Evolutionary conservation across 2,329 filamentous ascomycete species (phyloP).

Genomic region (Colletotrichum magnum): DNA sequence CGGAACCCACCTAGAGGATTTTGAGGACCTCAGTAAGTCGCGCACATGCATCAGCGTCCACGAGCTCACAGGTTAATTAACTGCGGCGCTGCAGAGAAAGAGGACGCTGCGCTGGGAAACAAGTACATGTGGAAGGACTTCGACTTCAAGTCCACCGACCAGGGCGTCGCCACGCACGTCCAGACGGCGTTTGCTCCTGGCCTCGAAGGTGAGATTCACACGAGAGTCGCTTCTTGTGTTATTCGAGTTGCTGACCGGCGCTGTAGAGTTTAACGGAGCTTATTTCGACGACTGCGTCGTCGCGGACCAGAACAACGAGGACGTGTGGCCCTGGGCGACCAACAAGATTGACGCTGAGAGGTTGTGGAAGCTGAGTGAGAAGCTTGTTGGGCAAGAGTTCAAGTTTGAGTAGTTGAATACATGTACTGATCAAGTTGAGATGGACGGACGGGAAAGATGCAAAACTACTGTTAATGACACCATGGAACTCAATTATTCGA

Average conservation of each 20-base stretch:
- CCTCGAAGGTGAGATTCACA: not conserved
- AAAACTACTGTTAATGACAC: too few relatives aligned
- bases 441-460: not conserved
- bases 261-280: conserved; percentile 43
- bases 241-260: not conserved
- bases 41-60: not conserved
- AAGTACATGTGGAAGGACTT: conserved; percentile 41
- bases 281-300: conserved; percentile 49
- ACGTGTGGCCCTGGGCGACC: conserved; percentile 47
- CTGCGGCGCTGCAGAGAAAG: conserved; percentile 13
- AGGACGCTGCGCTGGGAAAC: conserved; percentile 28
- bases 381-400: conserved; percentile 51
- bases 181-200: conserved; percentile 51
- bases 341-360: conserved; percentile 48
- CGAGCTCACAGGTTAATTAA: not conserved
- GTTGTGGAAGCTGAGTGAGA: conserved; percentile 52
- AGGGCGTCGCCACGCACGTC: conserved; percentile 48
- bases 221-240: not conserved
- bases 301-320: conserved; percentile 44
- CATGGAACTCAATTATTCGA: too few relatives aligned
- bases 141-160: conserved; percentile 46
- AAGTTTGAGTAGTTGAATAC: conserved; percentile 31
- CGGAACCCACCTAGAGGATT: conserved; percentile 28
- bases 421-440: too few relatives aligned
- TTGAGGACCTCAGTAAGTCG: conserved; percentile 21